A percentile compares a stretch with the other conserved stretches of the same genome.
These are phyloP conservation scores for Vitis amurensis DNA, from an alignment of 164 flowering plant genomes.

Conservation along the genomic window DNA sequence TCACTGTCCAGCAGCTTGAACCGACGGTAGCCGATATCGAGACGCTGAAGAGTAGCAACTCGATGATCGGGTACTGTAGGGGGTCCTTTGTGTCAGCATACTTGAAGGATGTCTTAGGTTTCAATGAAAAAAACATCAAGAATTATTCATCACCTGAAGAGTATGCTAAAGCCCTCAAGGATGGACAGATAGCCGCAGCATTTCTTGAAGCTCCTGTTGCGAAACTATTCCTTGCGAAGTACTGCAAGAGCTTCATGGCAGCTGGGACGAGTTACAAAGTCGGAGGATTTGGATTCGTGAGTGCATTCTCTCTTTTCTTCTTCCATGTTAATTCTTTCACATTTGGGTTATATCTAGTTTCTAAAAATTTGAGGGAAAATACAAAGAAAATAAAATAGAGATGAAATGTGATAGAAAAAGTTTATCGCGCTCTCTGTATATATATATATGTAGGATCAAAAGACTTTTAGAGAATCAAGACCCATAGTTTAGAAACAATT, in stretches of 20 bases:
- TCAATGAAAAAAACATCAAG: slow-evolving; percentile 15
- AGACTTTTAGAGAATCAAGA: too few relatives aligned
- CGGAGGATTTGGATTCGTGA: slow-evolving; percentile 55
- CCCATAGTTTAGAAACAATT: too few relatives aligned
- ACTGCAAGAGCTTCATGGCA: slow-evolving; percentile 26
- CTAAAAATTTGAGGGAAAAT: too few relatives aligned
- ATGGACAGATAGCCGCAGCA: slow-evolving; percentile 25
- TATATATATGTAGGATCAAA: too few relatives aligned
- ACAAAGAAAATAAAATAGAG: too few relatives aligned
- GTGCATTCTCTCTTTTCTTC: neutral
- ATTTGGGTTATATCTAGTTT: too few relatives aligned
- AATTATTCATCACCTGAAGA: slow-evolving; percentile 9
- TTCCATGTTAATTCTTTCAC: neutral
- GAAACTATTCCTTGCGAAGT: slow-evolving; percentile 30
- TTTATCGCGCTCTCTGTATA: too few relatives aligned
- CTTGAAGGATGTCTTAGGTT: slow-evolving; percentile 20
- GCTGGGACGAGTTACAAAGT: slow-evolving; percentile 29
- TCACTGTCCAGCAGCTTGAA: slow-evolving; percentile 22
- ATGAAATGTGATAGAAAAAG: too few relatives aligned
- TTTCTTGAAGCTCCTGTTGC: slow-evolving; percentile 28
- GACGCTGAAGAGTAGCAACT: slow-evolving; percentile 12
- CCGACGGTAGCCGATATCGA: slow-evolving; percentile 15
- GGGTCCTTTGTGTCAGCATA: slow-evolving; percentile 22
- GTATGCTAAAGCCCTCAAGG: slow-evolving; percentile 20
- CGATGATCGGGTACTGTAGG: slow-evolving; percentile 23